Percentiles rank a stretch among this genome's conserved stretches.
These are phyloP conservation scores for Nakazawaea pomicola DNA, from an alignment of 805 yeast genomes.

Conservation along the genomic window DNA sequence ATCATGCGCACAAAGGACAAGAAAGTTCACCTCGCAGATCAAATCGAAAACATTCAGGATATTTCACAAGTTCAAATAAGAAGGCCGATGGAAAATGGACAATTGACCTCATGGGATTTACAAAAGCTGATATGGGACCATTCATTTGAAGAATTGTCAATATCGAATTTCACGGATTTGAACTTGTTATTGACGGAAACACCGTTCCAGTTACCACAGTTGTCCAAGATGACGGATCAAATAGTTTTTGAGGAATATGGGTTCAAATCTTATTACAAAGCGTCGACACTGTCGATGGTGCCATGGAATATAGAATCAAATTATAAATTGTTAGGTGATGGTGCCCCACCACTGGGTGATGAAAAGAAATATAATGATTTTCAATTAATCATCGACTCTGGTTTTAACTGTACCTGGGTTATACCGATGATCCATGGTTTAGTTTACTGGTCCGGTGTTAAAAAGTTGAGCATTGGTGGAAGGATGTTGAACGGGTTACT, in stretches of 20 bases:
- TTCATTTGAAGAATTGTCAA: constrained; percentile 38
- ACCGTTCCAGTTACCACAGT: constrained; percentile 74
- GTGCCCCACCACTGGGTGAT: too few species aligned
- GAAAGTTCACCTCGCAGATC: constrained; percentile 66
- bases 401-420: constrained; percentile 83
- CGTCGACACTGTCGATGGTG: constrained; percentile 53
- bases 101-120: constrained; percentile 84
- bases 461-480: constrained; percentile 84
- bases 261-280: constrained; percentile 63
- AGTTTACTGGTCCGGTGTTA: constrained; percentile 71
- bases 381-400: constrained; percentile 79
- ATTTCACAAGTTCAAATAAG: constrained; percentile 68
- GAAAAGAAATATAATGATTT: constrained; percentile 43
- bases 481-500: constrained; percentile 75
- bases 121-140: constrained; percentile 91
- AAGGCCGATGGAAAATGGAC: constrained; percentile 87
- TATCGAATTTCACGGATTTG: constrained; percentile 35
- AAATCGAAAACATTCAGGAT: constrained; percentile 57
- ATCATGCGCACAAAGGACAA: constrained; percentile 75
- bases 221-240: constrained; percentile 84
- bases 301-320: constrained; percentile 49
- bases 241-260: constrained; percentile 93
- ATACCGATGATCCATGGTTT: constrained; percentile 79
- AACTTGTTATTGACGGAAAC: constrained; percentile 73
- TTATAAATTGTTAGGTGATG: constrained; percentile 20